These are phyloP conservation scores for Puccinia novopanici DNA, from an alignment of 1,284 basidiomycete genomes.

Conservation along the genomic window DNA sequence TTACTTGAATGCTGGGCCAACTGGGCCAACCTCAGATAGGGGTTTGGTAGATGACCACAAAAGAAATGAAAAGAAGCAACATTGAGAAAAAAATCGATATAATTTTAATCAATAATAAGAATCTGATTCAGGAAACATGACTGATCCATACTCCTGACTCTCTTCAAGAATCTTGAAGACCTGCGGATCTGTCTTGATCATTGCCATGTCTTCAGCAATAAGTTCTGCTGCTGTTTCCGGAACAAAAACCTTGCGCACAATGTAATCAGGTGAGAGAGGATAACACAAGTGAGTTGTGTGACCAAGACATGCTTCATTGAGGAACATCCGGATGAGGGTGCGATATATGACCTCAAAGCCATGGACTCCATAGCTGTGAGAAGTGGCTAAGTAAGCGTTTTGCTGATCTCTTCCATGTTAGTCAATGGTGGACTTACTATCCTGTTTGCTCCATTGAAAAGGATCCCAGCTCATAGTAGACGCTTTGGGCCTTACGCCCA, in stretches of 20 bases:
- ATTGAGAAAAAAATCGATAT: too few relatives aligned
- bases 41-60: too few relatives aligned
- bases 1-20: too few relatives aligned
- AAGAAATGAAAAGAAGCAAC: not conserved
- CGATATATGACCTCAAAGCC: not conserved
- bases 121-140: not conserved
- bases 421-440: not conserved
- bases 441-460: not conserved
- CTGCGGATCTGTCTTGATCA: not conserved
- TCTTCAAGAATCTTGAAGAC: not conserved
- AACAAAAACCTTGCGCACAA: not conserved
- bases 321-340: not conserved
- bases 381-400: too few relatives aligned
- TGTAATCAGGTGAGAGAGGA: not conserved
- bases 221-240: not conserved
- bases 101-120: not conserved
- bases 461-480: not conserved
- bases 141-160: not conserved
- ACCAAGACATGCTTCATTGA: not conserved
- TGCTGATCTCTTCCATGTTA: not conserved
- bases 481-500: not conserved
- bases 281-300: not conserved
- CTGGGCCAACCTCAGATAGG: too few relatives aligned
- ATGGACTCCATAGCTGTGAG: not conserved
- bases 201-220: conserved; percentile 4